A percentile compares a stretch with the other conserved stretches of the same genome.
Conservation (phyloP, 768 basidiomycete genomes). For the Leccinum uliginosum region DNA sequence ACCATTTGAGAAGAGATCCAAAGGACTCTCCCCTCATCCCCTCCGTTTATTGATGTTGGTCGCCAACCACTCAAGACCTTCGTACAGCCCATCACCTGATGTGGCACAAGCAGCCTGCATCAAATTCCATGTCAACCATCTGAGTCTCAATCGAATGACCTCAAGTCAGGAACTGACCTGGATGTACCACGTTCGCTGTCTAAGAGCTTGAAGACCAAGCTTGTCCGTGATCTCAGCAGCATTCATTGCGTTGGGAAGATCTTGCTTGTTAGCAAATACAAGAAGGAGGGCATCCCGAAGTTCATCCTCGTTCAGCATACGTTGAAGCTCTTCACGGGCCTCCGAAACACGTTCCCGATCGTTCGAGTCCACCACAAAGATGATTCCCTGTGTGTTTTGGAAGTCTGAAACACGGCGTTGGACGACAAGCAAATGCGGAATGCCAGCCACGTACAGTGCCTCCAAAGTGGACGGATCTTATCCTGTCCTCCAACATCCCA, state of each 20-base stretch:
- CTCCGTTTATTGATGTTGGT: conserved; percentile 80
- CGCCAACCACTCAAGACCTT: conserved; percentile 96
- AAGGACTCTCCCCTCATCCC: conserved; percentile 41
- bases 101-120: conserved; percentile 93
- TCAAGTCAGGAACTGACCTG: conserved; percentile 51
- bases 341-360: conserved; percentile 99
- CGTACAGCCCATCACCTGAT: conserved; percentile 97
- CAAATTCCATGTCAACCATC: conserved; percentile 15
- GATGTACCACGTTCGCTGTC: conserved; percentile 98
- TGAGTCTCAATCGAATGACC: not conserved
- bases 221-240: conserved; percentile 99
- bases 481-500: conserved; percentile 99
- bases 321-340: conserved; percentile 97
- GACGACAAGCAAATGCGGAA: conserved; percentile 7
- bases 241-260: conserved; percentile 99
- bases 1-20: conserved; percentile 34
- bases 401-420: conserved; percentile 62
- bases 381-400: conserved; percentile 99
- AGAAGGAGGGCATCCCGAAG: conserved; percentile 97
- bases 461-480: conserved; percentile 99
- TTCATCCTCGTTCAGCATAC: conserved; percentile 99
- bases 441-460: conserved; percentile 79
- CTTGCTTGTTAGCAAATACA: conserved; percentile 99
- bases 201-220: conserved; percentile 94
- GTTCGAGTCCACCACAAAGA: conserved; percentile 99